A percentile compares a stretch with the other conserved stretches of the same genome.
Conservation (phyloP, 768 basidiomycete genomes). For the Mycena vulgaris region DNA sequence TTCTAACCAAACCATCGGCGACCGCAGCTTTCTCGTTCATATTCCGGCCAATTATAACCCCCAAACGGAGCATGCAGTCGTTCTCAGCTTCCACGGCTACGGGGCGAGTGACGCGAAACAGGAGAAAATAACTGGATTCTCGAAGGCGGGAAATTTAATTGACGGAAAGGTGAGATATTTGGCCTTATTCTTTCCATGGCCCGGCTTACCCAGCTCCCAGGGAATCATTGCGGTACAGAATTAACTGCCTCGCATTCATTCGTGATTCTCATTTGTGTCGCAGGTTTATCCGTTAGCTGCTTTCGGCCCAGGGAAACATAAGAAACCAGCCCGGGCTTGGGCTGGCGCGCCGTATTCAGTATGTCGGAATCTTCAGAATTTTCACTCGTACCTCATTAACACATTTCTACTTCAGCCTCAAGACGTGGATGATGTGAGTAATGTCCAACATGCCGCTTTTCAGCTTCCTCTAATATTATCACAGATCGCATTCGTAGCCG, state of each 20-base stretch:
- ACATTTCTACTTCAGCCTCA: slow-evolving; percentile 4
- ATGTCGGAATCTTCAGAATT: not conserved
- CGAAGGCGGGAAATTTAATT: slow-evolving; percentile 19
- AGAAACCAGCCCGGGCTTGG: slow-evolving; percentile 30
- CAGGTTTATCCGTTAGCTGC: slow-evolving; percentile 35
- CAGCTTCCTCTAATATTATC: too few relatives aligned
- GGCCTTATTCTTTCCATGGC: not conserved
- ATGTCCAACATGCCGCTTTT: not conserved
- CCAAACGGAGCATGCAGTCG: slow-evolving; percentile 29
- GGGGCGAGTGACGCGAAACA: slow-evolving; percentile 17
- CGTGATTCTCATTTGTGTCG: too few relatives aligned
- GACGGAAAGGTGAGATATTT: slow-evolving; percentile 24
- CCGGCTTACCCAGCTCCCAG: too few relatives aligned
- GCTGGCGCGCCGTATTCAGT: slow-evolving; percentile 39
- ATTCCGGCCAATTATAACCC: slow-evolving; percentile 33
- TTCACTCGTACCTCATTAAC: not conserved
- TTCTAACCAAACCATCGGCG: slow-evolving; percentile 32
- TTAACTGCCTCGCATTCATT: too few relatives aligned
- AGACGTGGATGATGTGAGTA: slow-evolving; percentile 37
- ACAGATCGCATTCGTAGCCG: slow-evolving; percentile 35
- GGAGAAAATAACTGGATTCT: slow-evolving; percentile 34
- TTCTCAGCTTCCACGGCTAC: slow-evolving; percentile 38
- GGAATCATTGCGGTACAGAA: not conserved
- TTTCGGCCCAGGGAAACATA: slow-evolving; percentile 35
- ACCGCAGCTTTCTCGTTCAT: slow-evolving; percentile 38